These are phyloP conservation scores for Cornus florida DNA, from an alignment of 148 eudicot genomes.

Conservation along the genomic window DNA sequence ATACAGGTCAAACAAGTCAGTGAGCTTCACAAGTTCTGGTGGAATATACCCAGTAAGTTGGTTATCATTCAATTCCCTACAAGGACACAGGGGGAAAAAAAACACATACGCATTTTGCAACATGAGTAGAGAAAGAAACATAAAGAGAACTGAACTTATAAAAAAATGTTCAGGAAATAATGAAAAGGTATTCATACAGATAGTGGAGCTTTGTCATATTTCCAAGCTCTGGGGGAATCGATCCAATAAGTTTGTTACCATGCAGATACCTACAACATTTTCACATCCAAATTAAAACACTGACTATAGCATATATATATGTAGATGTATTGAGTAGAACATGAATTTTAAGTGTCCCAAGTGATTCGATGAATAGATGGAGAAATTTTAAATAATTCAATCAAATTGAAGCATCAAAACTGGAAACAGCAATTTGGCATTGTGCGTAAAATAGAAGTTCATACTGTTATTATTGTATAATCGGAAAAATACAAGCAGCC, in stretches of 20 bases:
- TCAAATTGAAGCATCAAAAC: background rate
- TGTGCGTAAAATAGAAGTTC: background rate
- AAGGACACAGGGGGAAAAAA: background rate
- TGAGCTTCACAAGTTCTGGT: slow-evolving; percentile 87
- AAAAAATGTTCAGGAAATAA: background rate
- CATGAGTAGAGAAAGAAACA: background rate
- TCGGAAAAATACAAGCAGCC: background rate
- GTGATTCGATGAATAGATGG: background rate
- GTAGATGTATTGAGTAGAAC: background rate
- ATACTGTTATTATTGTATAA: background rate
- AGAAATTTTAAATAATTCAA: background rate
- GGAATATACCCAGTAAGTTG: slow-evolving; percentile 79
- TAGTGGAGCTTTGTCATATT: slow-evolving; percentile 97
- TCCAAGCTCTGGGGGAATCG: slow-evolving; percentile 95
- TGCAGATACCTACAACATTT: slow-evolving; percentile 71
- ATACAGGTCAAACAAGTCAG: slow-evolving; percentile 94
- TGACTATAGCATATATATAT: background rate
- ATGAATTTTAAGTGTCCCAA: background rate
- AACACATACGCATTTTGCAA: background rate
- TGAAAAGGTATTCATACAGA: slow-evolving; percentile 42
- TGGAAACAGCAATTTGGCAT: background rate
- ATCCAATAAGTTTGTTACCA: slow-evolving; percentile 79
- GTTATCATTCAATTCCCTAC: slow-evolving; percentile 91
- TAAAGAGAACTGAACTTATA: background rate
- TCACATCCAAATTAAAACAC: background rate